These are phyloP conservation scores for Colletotrichum sublineola DNA, from an alignment of 2,329 filamentous ascomycete genomes.

Conservation along the genomic window DNA sequence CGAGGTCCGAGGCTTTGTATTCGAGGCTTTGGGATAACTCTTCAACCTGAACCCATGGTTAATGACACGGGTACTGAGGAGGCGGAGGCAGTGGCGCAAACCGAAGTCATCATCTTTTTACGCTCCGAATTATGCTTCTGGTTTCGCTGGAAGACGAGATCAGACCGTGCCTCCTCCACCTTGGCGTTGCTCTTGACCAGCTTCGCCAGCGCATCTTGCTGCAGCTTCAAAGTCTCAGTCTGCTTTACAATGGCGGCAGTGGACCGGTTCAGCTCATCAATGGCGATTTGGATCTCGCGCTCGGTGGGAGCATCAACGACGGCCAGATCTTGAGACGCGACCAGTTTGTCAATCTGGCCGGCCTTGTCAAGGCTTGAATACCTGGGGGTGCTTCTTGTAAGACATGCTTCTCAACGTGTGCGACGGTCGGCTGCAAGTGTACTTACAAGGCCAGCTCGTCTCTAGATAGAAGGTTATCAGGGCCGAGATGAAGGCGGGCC, in stretches of 20 bases:
- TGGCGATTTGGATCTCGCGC: constrained; percentile 70
- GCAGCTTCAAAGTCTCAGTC: constrained; percentile 70
- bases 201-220: constrained; percentile 71
- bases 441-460: constrained; percentile 68
- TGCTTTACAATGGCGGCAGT: constrained; percentile 75
- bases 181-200: constrained; percentile 61
- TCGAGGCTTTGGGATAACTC: constrained; percentile 62
- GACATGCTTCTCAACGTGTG: background rate
- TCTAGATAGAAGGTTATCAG: constrained; percentile 65
- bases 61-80: background rate
- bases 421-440: background rate
- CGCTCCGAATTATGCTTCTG: constrained; percentile 57
- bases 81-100: constrained; percentile 46
- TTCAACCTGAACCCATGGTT: constrained; percentile 56
- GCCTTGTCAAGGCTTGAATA: constrained; percentile 63
- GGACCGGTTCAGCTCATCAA: constrained; percentile 73
- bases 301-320: constrained; percentile 67
- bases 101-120: constrained; percentile 58
- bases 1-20: constrained; percentile 61
- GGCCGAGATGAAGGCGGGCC: constrained; percentile 61
- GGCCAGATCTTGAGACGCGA: constrained; percentile 60
- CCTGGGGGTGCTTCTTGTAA: constrained; percentile 51
- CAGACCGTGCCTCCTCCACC: constrained; percentile 50
- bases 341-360: constrained; percentile 62
- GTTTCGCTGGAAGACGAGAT: constrained; percentile 52